phyloP scores from a whole-genome alignment of 2,329 filamentous ascomycete species.

The Neocatenulostroma microsporum region DNA sequence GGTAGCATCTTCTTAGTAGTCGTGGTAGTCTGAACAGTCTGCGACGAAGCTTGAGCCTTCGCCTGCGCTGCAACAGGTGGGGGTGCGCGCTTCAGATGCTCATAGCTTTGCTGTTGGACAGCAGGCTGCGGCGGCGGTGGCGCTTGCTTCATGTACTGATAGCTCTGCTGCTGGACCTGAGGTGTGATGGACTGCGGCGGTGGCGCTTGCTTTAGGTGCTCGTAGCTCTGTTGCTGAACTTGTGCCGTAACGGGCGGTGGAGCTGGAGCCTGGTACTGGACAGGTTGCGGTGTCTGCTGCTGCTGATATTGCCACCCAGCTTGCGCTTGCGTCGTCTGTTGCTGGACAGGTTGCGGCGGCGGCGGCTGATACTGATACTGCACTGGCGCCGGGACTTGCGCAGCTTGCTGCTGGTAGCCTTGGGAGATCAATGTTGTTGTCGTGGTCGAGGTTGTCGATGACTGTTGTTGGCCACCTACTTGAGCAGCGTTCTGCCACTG shows the following conservation, averaged over 20 bases:
- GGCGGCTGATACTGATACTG: no score
- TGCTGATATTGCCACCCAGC: not conserved
- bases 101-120: not conserved
- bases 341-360: not conserved
- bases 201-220: not conserved
- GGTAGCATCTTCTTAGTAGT: no score
- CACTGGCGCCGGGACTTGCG: no score
- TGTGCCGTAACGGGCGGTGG: no score
- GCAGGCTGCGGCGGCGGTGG: not conserved
- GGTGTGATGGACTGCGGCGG: no score
- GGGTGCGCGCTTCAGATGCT: not conserved
- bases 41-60: no score
- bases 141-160: not conserved
- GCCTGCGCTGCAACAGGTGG: not conserved
- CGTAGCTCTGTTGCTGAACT: not conserved
- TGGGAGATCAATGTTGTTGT: no score
- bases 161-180: not conserved
- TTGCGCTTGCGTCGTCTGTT: not conserved
- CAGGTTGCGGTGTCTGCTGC: constrained; percentile 1
- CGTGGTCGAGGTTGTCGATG: not conserved
- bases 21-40: no score
- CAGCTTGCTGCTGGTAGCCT: not conserved
- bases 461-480: not conserved
- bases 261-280: no score
- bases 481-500: not conserved